Conservation (phyloP, 176 grass and related monocot species). For the Oryza meyeriana region DNA sequence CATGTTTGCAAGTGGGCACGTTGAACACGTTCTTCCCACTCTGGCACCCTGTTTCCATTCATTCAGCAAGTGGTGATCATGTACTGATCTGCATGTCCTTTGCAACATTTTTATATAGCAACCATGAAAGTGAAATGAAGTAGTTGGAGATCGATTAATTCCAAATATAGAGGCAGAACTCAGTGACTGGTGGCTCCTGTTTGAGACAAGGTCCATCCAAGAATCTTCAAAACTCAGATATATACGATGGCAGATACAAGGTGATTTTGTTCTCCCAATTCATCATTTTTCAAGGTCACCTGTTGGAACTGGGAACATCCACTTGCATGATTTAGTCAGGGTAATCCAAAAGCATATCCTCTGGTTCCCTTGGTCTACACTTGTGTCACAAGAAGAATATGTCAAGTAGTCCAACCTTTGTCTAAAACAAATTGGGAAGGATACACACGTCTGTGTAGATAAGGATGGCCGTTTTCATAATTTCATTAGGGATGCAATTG, state of each 20-base stretch:
- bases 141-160: neutral
- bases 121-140: neutral
- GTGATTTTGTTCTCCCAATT: neutral
- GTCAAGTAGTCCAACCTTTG: neutral
- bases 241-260: neutral
- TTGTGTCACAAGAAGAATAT: neutral
- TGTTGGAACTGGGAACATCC: neutral
- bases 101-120: neutral
- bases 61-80: constrained; percentile 10
- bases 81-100: neutral
- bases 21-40: constrained; percentile 25
- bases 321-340: neutral
- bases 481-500: neutral
- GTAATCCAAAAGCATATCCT: neutral
- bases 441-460: neutral
- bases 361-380: neutral
- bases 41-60: neutral
- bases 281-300: neutral
- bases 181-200: neutral
- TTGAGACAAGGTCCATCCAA: neutral
- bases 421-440: neutral
- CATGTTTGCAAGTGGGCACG: constrained; percentile 13
- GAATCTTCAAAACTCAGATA: constrained; percentile 1
- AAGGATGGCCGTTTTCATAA: neutral
- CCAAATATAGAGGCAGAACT: neutral